Conservation (phyloP, 2,329 filamentous ascomycete species). For the Botrytis aclada region DNA sequence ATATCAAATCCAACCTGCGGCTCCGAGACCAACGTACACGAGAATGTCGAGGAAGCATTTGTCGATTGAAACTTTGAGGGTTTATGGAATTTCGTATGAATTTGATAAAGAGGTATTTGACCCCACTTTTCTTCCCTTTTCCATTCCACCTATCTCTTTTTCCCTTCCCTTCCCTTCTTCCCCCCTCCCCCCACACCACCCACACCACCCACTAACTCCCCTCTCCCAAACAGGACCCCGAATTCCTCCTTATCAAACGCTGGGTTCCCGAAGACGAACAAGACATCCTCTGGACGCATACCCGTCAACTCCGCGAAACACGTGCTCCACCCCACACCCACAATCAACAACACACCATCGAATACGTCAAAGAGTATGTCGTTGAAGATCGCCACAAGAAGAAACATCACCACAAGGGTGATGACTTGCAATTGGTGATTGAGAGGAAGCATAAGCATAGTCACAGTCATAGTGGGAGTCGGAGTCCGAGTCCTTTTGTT, state of each 20-base stretch:
- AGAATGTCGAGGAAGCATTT: slow-evolving; percentile 61
- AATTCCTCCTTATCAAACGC: slow-evolving; percentile 70
- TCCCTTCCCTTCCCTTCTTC: not conserved
- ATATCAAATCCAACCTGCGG: slow-evolving; percentile 12
- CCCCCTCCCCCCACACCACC: no score
- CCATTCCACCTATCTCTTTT: not conserved
- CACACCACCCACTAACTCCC: not conserved
- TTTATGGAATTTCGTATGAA: slow-evolving; percentile 56
- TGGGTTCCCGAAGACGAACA: slow-evolving; percentile 72
- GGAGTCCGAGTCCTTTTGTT: slow-evolving; percentile 15
- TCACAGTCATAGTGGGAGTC: slow-evolving; percentile 4
- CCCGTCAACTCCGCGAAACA: slow-evolving; percentile 48
- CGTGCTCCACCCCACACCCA: slow-evolving; percentile 25
- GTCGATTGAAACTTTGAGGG: slow-evolving; percentile 58
- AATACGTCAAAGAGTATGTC: slow-evolving; percentile 34
- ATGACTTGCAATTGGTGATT: slow-evolving; percentile 19
- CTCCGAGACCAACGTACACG: slow-evolving; percentile 55
- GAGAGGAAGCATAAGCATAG: slow-evolving; percentile 16
- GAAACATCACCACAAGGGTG: slow-evolving; percentile 24
- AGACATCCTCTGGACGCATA: slow-evolving; percentile 70
- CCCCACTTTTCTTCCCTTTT: not conserved
- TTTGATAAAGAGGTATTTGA: slow-evolving; percentile 42
- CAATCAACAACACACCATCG: slow-evolving; percentile 17
- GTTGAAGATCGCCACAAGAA: slow-evolving; percentile 35
- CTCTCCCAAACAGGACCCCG: slow-evolving; percentile 50